Base-by-base conservation (phyloP, 2,329 filamentous ascomycete genomes). In the Ophiostoma sp. region DNA sequence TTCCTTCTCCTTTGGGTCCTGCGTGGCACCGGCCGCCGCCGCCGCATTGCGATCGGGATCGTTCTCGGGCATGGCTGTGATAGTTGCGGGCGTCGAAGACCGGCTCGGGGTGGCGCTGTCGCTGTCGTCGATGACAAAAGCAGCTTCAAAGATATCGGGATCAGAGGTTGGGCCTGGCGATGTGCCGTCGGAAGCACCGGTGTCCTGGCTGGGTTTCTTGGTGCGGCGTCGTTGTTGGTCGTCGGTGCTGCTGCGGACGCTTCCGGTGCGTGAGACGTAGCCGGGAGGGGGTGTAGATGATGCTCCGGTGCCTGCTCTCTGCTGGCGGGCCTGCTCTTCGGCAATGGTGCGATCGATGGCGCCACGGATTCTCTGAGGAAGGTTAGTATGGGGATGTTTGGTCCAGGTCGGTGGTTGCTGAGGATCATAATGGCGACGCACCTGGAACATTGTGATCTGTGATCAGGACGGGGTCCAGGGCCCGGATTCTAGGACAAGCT, bases 311-410 rank as follows among this genome's bases (percentile, higher is more conserved):
- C 60, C 33, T 36, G 80, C 68, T 83, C 67, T 82, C 76, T 86
- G 86, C 77, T 93, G 90, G 71, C 92, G 90, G 71, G 92, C 91
- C 80, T 96, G 92, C 81, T 97, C 94, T 81, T 97, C 93, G 76
- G 93, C 91, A 76, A 97, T 95, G 76, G 90, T 90, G 76, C 89
- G 89, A 78, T 96, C 92, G 78, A 96, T 93, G 72, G 90, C 91
- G 76, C 90, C 91, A 81, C 92, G 91, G 75, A 96, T 83, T 83
- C 91, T 87, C 91, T 95, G 36, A 48, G n/a, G 8, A 41, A 17
- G 23, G 23, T 48, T 20, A 67, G 65, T 31, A 48, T 27, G 11
- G 13, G 10, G 31, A 36, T 35, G 33, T 10, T 15, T 5, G 7
- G 17, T 10, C 60, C 17, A 15, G 33, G 10, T 62, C 13, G 13